phyloP scores from a whole-genome alignment of 2,329 filamentous ascomycete genomes.

The Diplodia seriata region DNA sequence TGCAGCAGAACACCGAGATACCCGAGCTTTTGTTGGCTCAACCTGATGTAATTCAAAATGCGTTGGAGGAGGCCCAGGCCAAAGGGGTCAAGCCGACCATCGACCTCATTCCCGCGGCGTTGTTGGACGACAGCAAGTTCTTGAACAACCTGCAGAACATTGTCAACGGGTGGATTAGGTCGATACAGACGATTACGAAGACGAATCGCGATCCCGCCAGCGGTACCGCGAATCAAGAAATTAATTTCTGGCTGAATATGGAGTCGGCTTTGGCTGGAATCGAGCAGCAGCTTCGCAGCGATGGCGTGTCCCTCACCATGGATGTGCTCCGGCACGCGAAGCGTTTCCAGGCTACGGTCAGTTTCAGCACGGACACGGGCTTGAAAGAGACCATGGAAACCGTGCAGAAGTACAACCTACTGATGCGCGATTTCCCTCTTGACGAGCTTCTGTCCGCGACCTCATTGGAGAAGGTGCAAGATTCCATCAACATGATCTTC shows the following conservation, averaged over 20 bases:
- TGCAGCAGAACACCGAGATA: conserved; percentile 98
- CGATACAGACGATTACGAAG: conserved; percentile 95
- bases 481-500: conserved; percentile 90
- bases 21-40: conserved; percentile 87
- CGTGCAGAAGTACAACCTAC: conserved; percentile 97
- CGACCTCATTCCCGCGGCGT: conserved; percentile 75
- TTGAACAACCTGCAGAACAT: conserved; percentile 92
- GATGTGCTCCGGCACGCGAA: conserved; percentile 97
- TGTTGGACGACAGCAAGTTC: conserved; percentile 89
- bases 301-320: conserved; percentile 88
- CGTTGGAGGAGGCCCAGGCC: conserved; percentile 77
- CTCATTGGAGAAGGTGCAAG: conserved; percentile 84
- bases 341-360: conserved; percentile 96
- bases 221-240: conserved; percentile 90
- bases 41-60: conserved; percentile 85
- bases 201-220: conserved; percentile 82
- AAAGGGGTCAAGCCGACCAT: conserved; percentile 73
- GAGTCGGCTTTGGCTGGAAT: conserved; percentile 92
- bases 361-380: conserved; percentile 94
- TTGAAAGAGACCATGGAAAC: conserved; percentile 94
- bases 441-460: conserved; percentile 94
- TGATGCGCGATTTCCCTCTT: conserved; percentile 97
- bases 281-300: conserved; percentile 83
- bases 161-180: conserved; percentile 98
- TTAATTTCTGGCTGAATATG: conserved; percentile 99